These are phyloP conservation scores for Penicillium maclennaniae DNA, from an alignment of 495 filamentous ascomycete genomes.

Conservation along the genomic window DNA sequence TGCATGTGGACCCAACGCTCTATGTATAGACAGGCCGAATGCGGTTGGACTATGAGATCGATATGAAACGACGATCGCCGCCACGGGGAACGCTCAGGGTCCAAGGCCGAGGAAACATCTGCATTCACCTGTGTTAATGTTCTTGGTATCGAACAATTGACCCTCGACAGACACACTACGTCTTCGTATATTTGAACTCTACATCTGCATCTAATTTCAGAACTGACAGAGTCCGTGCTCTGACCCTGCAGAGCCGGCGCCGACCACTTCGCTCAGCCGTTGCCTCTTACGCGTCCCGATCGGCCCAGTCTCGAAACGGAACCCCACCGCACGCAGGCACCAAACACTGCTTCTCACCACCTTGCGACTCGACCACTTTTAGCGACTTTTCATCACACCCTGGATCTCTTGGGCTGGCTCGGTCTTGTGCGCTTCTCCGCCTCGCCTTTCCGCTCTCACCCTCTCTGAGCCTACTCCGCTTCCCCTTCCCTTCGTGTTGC, in stretches of 20 bases:
- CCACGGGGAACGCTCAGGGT: slow-evolving; percentile 17
- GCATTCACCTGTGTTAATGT: background rate
- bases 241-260: background rate
- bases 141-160: background rate
- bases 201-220: background rate
- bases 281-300: slow-evolving; percentile 29
- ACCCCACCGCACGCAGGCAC: slow-evolving; percentile 34
- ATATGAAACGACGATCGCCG: slow-evolving; percentile 23
- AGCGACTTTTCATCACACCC: background rate
- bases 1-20: slow-evolving; percentile 4
- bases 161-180: background rate
- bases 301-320: slow-evolving; percentile 31
- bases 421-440: slow-evolving; percentile 20
- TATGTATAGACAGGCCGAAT: slow-evolving; percentile 15
- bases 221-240: background rate
- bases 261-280: slow-evolving; percentile 7
- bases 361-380: slow-evolving; percentile 7
- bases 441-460: background rate
- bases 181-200: background rate
- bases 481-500: slow-evolving; percentile 13
- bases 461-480: slow-evolving; percentile 1
- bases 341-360: slow-evolving; percentile 16
- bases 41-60: slow-evolving; percentile 14
- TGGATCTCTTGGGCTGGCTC: slow-evolving; percentile 27
- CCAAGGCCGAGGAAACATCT: slow-evolving; percentile 6